Conservation (phyloP, 1,284 basidiomycete genomes). For the Bjerkandera adusta region DNA sequence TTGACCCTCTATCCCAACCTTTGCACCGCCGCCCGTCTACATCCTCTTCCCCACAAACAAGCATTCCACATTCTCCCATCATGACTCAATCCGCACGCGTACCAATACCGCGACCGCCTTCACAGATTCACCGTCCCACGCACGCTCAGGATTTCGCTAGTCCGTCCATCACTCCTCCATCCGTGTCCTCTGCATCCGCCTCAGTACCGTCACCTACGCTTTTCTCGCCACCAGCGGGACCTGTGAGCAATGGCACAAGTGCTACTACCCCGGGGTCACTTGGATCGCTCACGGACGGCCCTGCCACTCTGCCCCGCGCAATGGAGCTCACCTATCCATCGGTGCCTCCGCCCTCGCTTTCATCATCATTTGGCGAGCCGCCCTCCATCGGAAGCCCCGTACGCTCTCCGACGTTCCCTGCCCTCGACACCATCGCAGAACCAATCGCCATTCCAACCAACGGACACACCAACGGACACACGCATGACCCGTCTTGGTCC, state of each 20-base stretch:
- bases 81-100: conserved; percentile 40
- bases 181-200: conserved; percentile 57
- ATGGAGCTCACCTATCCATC: conserved; percentile 57
- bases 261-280: conserved; percentile 55
- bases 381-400: conserved; percentile 7
- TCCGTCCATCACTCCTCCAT: conserved; percentile 51
- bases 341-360: conserved; percentile 62
- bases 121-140: conserved; percentile 54
- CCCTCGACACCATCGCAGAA: conserved; percentile 6
- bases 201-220: conserved; percentile 60
- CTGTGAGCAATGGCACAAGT: conserved; percentile 46
- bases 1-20: conserved; percentile 68
- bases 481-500: no score
- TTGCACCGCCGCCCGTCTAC: conserved; percentile 58
- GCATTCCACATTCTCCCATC: conserved; percentile 31
- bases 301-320: conserved; percentile 25
- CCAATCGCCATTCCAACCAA: conserved; percentile 18
- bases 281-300: conserved; percentile 36
- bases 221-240: conserved; percentile 39
- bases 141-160: conserved; percentile 32
- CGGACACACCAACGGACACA: no score
- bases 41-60: conserved; percentile 40
- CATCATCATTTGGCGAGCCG: conserved; percentile 48
- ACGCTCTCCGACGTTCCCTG: conserved; percentile 3
- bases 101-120: conserved; percentile 66